Evolutionary conservation across 768 basidiomycete genomes (phyloP), one percentile per base, ranked within the genome.

Genomic region (Kwoniella bestiolae): DNA sequence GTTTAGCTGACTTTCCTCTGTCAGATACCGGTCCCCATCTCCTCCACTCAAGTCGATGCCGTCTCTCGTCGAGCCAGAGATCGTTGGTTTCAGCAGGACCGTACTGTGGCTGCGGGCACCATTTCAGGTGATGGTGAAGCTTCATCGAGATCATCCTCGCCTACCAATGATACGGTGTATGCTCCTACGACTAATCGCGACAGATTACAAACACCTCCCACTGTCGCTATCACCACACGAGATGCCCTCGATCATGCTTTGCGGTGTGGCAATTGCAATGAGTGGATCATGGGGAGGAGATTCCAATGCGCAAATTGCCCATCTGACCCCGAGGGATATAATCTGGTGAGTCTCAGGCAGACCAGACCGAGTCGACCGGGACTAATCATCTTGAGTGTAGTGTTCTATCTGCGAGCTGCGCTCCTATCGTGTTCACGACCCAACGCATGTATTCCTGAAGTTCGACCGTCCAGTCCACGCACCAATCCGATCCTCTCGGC

Each of bases 251-350:
- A 77, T 57, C 79, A 80, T 49, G 67, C 66, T 2, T 29, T 62
- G 26, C 51, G 66, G 21, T 81, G 80, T 41, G 53, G 62, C 21
- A 70, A 67, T 51, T 79, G 74, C 53, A 62, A 62, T 55, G 56
- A 71, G 46, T 73, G 84, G 28, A 93, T 95, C 61, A 80, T 87
- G 56, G 93, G 94, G 5, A 82, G 86, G 50, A 85, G 94, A 46
- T 97, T 90, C 78, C 94, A 96, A 76, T 97, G 94, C 76, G 91
- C 90, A 14, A 90, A 89, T 66, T 97, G 94, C 73, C 87, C 91
- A 0, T 93, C 93, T 3, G 83, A 83, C 41, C 88, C 91, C 0
- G 82, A 82, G 21, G 79, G 86, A 9, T 94, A 86, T 79, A 94
- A 86, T 77, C 81, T 96, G 74, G 94, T 95, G 76, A 62, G 86